Evolutionary conservation across 352 stramenopile genomes (phyloP), one percentile per base, ranked within the genome.

Genomic region (Phytophthora idaei): DNA sequence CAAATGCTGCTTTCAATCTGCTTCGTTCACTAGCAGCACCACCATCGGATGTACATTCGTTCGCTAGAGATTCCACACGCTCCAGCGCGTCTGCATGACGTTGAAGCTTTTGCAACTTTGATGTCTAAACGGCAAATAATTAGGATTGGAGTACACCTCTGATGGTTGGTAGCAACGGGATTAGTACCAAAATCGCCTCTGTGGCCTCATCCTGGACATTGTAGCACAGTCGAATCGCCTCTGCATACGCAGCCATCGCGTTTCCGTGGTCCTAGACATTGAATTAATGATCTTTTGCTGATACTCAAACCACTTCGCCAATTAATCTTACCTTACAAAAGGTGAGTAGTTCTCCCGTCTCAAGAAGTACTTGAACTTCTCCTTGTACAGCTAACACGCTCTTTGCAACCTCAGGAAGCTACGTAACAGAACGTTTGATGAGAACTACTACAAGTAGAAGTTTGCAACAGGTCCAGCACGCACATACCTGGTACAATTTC

Each of bases 171-270:
- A 36, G 17, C 4, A 28, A 15, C 31, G 10, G 11, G 15, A 32
- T 9, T n/a, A 36, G 4, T 32, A 87, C 81, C 34, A 89, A 54
- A 45, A 73, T 67, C 14, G 68, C 67, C 42, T 87, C 81, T 5
- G 65, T 81, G 14, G 64, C 71, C 67, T 87, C 77, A 51, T 90
- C 81, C 10, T 71, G 68, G 25, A 81, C 55, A 17, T 66, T 69
- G 50, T 74, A 77, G 57, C 79, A 87, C 4, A 87, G 45, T 29
- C 75, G 70, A 55, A 90, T 76, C 4, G 73, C 81, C 5, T 87
- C 60, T 6, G 74, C 58, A 27, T 77, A 81, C 1, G 37, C 64
- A 7, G 57, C 39, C 39, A 87, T 69, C 0, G 77, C 77, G 15
- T 78, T 69, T 10, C 17, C 46, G 10, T 46, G 57, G n/a, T 78